Evolutionary conservation across 2,329 filamentous ascomycete genomes (phyloP), one percentile per base, ranked within the genome.

Genomic region (Ceratocystis ficicola): DNA sequence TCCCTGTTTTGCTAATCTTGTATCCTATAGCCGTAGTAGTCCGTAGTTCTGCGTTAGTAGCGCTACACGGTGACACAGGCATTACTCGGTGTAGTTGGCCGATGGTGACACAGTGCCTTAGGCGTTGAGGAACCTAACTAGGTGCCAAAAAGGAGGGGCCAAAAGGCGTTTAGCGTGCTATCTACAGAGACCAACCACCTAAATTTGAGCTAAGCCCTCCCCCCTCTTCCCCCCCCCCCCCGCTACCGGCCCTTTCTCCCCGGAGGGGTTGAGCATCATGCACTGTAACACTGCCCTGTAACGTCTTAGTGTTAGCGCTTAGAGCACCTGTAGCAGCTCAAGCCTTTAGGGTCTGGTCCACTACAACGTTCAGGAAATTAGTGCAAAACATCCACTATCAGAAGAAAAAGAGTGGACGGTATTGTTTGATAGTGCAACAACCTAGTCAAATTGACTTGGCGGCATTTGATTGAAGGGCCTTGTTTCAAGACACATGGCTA

Each of bases 1-100:
- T 50, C 10, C 8, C n/a, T 22, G 17, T 50, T 22, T 50, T 22
- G 6, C 17, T 3, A 5, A 12, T 30, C 52, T 30, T 57, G 25
- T 57, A 5, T 15, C 10, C 30, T 30, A 22, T n/a, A 25, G 8
- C 22, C 4, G 52, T 30, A 32, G 52, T 57, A 22, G 17, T 20
- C 22, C 5, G 2, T 50, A 22, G 46, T 50, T 22, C 22, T 50
- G 4, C 6, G 6, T 22, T n/a, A 7, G 17, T 50, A 20, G 17
- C 12, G 46, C 10, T 57, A 28, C n/a, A 22, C 20, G 52, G 52
- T 57, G 52, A 57, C 52, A 57, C 52, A 57, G 52, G 52, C 52
- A 3, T 50, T 57, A 10, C 15, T 57, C 52, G 15, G 52, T 57
- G 52, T 57, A 28, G 52, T 57, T 57, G 52, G 25, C 52, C 22